Percentiles rank a stretch among this genome's conserved stretches.
These are phyloP conservation scores for Glycine tomentella DNA, from an alignment of 306 rosid genomes.

Conservation along the genomic window DNA sequence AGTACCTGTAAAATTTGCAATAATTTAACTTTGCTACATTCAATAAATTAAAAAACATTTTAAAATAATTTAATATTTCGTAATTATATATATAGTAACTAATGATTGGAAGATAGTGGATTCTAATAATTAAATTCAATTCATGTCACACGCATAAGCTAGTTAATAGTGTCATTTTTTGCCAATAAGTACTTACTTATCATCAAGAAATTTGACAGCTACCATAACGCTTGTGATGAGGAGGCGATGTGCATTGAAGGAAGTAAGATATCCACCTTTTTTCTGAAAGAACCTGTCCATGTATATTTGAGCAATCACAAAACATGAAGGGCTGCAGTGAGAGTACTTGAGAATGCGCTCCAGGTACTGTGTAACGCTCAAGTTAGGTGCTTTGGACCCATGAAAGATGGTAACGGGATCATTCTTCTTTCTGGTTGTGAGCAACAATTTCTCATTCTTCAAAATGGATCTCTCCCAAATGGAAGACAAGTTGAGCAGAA, in stretches of 20 bases:
- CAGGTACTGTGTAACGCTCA: conserved; percentile 59
- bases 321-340: conserved; percentile 67
- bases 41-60: neutral
- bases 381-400: conserved; percentile 59
- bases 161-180: neutral
- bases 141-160: neutral
- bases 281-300: conserved; percentile 60
- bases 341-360: conserved; percentile 69
- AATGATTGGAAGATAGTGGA: no score
- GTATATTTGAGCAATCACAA: conserved; percentile 72
- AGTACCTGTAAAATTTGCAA: conserved; percentile 51
- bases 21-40: neutral
- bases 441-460: conserved; percentile 55
- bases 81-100: no score
- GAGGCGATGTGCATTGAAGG: conserved; percentile 70
- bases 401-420: conserved; percentile 62
- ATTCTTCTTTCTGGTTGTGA: conserved; percentile 34
- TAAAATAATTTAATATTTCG: neutral
- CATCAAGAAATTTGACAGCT: conserved; percentile 72
- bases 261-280: conserved; percentile 57
- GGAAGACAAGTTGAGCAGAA: conserved; percentile 47
- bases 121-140: no score
- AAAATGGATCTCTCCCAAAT: conserved; percentile 55
- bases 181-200: conserved; percentile 36
- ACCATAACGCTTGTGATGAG: conserved; percentile 63